Conservation (phyloP, 768 basidiomycete genomes). For the Trametopsis cervina region DNA sequence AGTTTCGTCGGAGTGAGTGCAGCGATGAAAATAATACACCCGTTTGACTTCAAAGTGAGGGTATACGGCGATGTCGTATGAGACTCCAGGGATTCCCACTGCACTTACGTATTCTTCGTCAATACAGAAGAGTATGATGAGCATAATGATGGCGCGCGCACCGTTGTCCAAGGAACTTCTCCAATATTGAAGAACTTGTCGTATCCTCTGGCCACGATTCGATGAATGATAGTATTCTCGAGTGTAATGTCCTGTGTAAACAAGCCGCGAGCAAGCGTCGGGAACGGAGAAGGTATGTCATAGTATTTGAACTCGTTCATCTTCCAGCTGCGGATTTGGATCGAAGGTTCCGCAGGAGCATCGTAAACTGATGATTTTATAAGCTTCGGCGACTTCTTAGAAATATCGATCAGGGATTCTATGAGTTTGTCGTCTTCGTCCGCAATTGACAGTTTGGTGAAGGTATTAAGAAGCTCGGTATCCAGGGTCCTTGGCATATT, state of each 20-base stretch:
- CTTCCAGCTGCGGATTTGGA: conserved; percentile 81
- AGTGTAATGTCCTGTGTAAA: conserved; percentile 55
- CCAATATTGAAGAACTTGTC: conserved; percentile 99
- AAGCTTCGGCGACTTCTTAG: conserved; percentile 55
- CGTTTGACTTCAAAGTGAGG: conserved; percentile 90
- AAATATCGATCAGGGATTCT: conserved; percentile 41
- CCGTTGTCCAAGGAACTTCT: conserved; percentile 93
- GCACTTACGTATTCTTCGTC: no score
- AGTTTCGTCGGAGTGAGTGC: conserved; percentile 71
- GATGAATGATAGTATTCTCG: conserved; percentile 26
- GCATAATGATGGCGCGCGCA: conserved; percentile 31
- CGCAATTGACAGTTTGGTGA: conserved; percentile 1
- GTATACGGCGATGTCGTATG: conserved; percentile 76
- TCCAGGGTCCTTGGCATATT: no score
- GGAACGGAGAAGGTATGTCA: conserved; percentile 83
- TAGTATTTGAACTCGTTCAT: conserved; percentile 98
- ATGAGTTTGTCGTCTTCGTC: conserved; percentile 55
- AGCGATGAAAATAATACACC: conserved; percentile 94
- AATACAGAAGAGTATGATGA: neutral
- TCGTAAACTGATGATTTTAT: conserved; percentile 50
- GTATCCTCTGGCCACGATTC: conserved; percentile 87
- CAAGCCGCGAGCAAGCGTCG: conserved; percentile 88
- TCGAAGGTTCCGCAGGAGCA: conserved; percentile 48
- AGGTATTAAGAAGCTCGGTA: neutral
- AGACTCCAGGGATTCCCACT: conserved; percentile 72